phyloP scores from a whole-genome alignment of 441 rosid genomes.

The Eutrema salsugineum region DNA sequence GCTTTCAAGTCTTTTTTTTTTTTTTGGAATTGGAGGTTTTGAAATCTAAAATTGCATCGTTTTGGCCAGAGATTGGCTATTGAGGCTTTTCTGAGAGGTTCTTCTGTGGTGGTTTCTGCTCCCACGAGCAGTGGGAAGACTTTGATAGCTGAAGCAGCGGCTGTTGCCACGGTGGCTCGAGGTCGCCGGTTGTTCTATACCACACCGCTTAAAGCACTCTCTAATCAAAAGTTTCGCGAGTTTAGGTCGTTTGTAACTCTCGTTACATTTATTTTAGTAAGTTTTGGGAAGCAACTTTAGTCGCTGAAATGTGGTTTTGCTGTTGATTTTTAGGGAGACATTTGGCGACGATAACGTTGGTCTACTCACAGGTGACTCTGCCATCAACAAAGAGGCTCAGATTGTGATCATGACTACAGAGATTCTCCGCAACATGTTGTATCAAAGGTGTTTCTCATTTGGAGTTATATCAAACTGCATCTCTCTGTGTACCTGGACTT shows the following conservation, averaged over 20 bases:
- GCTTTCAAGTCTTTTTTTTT: background rate
- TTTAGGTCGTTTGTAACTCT: constrained; percentile 54
- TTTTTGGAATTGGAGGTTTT: background rate
- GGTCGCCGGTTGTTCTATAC: constrained; percentile 85
- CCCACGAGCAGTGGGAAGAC: constrained; percentile 99
- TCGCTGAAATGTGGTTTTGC: background rate
- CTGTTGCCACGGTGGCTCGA: constrained; percentile 83
- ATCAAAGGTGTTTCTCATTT: constrained; percentile 58
- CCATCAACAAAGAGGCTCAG: constrained; percentile 82
- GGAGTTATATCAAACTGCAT: background rate
- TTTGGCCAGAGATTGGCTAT: constrained; percentile 64
- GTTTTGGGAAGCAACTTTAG: background rate
- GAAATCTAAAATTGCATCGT: background rate
- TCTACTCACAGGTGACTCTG: constrained; percentile 90
- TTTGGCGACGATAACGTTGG: constrained; percentile 94
- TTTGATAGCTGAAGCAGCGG: constrained; percentile 96
- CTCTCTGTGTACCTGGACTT: background rate
- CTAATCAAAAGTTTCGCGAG: constrained; percentile 97
- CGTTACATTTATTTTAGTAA: background rate
- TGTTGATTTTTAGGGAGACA: constrained; percentile 50
- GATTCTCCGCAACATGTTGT: constrained; percentile 94
- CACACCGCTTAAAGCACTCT: constrained; percentile 95
- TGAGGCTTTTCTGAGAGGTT: constrained; percentile 80
- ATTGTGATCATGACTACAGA: constrained; percentile 93
- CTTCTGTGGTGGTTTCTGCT: constrained; percentile 94